Base-by-base conservation (phyloP, 2,329 filamentous ascomycete genomes). In the Cladosporium sp. region DNA sequence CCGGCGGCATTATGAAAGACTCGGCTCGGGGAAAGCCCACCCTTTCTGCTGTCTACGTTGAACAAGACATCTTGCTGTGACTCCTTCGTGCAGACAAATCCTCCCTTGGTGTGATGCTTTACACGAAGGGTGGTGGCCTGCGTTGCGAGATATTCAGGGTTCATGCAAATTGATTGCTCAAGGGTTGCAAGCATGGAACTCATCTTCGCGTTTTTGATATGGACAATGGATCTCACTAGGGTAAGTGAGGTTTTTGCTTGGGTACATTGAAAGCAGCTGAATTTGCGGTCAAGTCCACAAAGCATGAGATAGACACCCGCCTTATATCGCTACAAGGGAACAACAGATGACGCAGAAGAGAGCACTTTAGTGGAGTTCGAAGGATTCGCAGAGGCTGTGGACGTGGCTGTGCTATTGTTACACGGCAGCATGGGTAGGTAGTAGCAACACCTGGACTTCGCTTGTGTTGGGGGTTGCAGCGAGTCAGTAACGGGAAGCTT, bases 21-120 rank as follows among this genome's bases (percentile, higher is more conserved):
- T 25, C 51, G 51, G 19, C 19, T 25, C 2, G 51, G 19, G 10
- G 39, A 25, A 7, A 34, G 12, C 2, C 17, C 10, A 12, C 51
- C 28, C 3, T 8, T 22, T 34, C 51, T 54, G 51, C 51, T 54
- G 39, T 54, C 51, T 1, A 54, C 28, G 24, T 20, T 54, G 51
- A 45, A 45, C 8, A 54, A 19, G 35, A 35, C 15, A 20, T 15
- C 15, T 17, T 19, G 13, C n/a, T 32, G n/a, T 9, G 19, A 24
- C 7, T 3, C 12, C 7, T 54, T 44, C 7, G 24, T 54, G 19
- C 22, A 44, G 25, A 25, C 44, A 39, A 36, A 54, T 9, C 51
- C 51, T 8, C 51, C 51, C 19, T 54, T 54, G 28, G n/a, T 25
- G 12, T 54, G n/a, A 15, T 54, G 39, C 10, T 54, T 54, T 12